Evolutionary conservation across 2,329 filamentous ascomycete genomes (phyloP).

Genomic region (Claviceps cyperi): DNA sequence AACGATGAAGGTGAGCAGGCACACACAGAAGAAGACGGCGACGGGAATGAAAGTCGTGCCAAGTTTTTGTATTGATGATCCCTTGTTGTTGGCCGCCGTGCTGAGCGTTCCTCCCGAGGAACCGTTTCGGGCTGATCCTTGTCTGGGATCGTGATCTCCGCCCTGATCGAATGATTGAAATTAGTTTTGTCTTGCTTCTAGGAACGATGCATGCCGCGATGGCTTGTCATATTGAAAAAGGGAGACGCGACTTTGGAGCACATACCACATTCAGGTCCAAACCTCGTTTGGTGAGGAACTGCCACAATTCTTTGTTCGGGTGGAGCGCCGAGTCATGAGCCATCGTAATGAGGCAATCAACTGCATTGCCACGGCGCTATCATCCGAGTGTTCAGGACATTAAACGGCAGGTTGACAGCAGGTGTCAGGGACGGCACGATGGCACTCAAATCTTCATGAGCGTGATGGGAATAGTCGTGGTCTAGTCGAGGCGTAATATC

Average conservation of each 20-base stretch:
- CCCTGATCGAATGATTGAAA: background rate
- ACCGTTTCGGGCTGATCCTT: conserved; percentile 21
- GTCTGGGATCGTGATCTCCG: conserved; percentile 15
- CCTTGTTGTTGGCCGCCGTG: conserved; percentile 17
- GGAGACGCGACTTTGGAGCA: background rate
- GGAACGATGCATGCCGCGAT: background rate
- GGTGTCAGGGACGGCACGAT: background rate
- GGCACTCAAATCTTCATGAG: background rate
- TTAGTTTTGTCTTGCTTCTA: background rate
- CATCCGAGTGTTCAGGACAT: background rate
- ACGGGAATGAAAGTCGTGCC: conserved; percentile 41
- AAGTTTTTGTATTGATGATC: conserved; percentile 21
- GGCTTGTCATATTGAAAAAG: background rate
- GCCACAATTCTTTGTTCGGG: conserved; percentile 1
- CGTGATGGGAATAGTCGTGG: background rate
- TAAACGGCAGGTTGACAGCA: background rate
- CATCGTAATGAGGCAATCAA: conserved; percentile 4
- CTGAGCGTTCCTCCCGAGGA: conserved; percentile 22
- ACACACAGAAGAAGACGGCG: conserved; percentile 33
- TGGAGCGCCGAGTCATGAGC: background rate
- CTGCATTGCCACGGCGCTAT: background rate
- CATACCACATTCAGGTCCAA: conserved; percentile 4
- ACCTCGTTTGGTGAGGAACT: conserved; percentile 1
- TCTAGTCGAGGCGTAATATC: too few relatives aligned
- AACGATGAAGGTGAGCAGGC: conserved; percentile 33